A percentile compares a stretch with the other conserved stretches of the same genome.
Evolutionary conservation across 352 stramenopile species (phyloP).

Genomic region (Globisporangium nunn): DNA sequence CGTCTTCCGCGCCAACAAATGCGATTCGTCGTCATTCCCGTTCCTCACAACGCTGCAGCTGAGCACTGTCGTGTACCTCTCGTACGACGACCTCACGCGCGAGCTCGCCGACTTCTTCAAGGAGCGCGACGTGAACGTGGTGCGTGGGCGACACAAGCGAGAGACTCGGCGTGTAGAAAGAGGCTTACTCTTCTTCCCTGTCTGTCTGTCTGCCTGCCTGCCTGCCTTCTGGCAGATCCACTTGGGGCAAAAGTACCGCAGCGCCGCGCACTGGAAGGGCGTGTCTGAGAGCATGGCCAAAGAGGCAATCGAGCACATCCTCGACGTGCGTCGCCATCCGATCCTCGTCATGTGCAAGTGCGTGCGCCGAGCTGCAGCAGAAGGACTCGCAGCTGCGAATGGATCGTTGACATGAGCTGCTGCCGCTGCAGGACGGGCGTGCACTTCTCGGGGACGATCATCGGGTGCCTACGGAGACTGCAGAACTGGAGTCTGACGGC

Average conservation of each 20-base stretch:
- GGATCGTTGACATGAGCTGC: no score
- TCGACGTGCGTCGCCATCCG: slow-evolving; percentile 70
- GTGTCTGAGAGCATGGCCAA: slow-evolving; percentile 84
- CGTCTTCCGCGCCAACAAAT: slow-evolving; percentile 85
- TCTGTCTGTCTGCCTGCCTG: no score
- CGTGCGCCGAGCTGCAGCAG: not conserved
- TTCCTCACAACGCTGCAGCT: slow-evolving; percentile 75
- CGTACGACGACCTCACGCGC: slow-evolving; percentile 73
- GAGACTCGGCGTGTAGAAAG: not conserved
- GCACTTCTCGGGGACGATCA: slow-evolving; percentile 71
- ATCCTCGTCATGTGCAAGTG: slow-evolving; percentile 89
- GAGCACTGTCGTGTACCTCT: slow-evolving; percentile 84
- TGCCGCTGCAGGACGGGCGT: slow-evolving; percentile 49
- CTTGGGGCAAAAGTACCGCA: slow-evolving; percentile 76
- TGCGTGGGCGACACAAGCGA: slow-evolving; percentile 12
- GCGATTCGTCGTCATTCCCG: slow-evolving; percentile 75
- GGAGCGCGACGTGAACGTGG: slow-evolving; percentile 72
- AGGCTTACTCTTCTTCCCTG: not conserved
- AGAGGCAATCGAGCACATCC: slow-evolving; percentile 77
- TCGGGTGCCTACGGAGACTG: slow-evolving; percentile 71
- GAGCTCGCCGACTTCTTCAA: slow-evolving; percentile 78
- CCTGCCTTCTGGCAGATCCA: slow-evolving; percentile 44
- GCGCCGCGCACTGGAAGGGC: slow-evolving; percentile 54
- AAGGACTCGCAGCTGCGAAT: not conserved
- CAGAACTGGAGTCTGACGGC: slow-evolving; percentile 85